These are phyloP conservation scores for Verticillium nonalfalfae DNA, from an alignment of 2,329 filamentous ascomycete genomes.

Conservation along the genomic window DNA sequence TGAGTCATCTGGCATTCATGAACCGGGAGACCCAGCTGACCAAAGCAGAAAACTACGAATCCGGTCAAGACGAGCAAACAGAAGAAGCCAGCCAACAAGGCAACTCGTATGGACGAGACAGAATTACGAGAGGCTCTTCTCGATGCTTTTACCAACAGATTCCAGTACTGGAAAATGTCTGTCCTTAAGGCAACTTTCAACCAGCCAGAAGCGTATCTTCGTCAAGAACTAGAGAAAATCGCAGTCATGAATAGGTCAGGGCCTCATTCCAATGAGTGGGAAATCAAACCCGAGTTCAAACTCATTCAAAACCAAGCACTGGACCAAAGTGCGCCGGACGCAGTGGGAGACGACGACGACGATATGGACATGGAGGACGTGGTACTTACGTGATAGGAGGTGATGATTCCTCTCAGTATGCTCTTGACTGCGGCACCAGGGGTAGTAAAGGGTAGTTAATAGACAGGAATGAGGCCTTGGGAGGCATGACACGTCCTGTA, in stretches of 20 bases:
- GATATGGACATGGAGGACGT: conserved; percentile 77
- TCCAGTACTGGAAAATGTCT: conserved; percentile 66
- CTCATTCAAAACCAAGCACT: conserved; percentile 3
- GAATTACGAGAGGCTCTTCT: conserved; percentile 84
- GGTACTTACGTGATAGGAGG: conserved; percentile 16
- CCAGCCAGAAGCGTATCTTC: conserved; percentile 91
- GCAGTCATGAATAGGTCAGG: conserved; percentile 79
- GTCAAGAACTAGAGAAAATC: conserved; percentile 75
- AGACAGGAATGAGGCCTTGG: not conserved
- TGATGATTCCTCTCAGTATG: not conserved
- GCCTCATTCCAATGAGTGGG: conserved; percentile 80
- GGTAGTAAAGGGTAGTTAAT: not conserved
- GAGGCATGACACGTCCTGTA: not conserved
- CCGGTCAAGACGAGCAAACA: conserved; percentile 42
- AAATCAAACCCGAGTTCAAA: conserved; percentile 57
- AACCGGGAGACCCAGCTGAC: conserved; percentile 4
- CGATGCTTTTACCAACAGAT: conserved; percentile 67
- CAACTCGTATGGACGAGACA: conserved; percentile 82
- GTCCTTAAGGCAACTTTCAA: conserved; percentile 40
- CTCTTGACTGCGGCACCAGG: not conserved
- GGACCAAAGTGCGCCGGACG: conserved; percentile 38
- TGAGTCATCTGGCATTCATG: conserved; percentile 28
- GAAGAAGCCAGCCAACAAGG: conserved; percentile 71
- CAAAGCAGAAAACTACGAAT: conserved; percentile 40
- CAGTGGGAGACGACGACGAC: conserved; percentile 57